These are phyloP conservation scores for Calycina marina DNA, from an alignment of 2,329 filamentous ascomycete species.

Conservation along the genomic window DNA sequence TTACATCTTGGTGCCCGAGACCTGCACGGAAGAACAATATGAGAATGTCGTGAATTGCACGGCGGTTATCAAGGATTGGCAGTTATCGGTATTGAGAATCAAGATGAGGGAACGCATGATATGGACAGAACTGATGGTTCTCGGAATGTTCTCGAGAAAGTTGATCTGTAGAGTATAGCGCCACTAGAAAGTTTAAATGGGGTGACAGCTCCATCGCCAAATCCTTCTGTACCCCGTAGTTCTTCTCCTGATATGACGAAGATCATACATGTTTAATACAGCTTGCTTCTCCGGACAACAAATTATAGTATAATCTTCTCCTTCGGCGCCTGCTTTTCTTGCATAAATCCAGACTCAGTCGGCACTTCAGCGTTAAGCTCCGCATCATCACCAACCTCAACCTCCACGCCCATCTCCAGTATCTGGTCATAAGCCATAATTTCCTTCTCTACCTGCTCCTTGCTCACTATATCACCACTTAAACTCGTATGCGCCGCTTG, in stretches of 20 bases:
- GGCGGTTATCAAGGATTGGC: neutral
- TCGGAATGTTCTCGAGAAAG: too few species aligned
- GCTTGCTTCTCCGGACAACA: too few species aligned
- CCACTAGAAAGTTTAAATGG: too few species aligned
- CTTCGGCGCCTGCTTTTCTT: constrained; percentile 23
- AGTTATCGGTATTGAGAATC: neutral
- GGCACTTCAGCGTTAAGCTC: constrained; percentile 24
- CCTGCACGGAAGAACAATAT: neutral
- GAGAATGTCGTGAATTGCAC: neutral
- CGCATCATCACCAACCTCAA: constrained; percentile 27
- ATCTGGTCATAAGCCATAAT: constrained; percentile 28
- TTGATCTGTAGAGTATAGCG: too few species aligned
- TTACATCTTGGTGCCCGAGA: constrained; percentile 22
- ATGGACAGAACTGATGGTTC: neutral
- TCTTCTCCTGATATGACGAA: too few species aligned
- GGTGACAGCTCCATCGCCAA: too few species aligned
- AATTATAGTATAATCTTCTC: constrained; percentile 14
- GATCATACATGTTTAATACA: neutral
- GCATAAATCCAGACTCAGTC: constrained; percentile 24
- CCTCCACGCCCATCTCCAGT: constrained; percentile 27
- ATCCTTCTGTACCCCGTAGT: too few species aligned
- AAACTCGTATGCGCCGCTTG: constrained; percentile 25
- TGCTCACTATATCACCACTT: constrained; percentile 23
- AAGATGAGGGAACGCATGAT: neutral
- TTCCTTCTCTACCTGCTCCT: constrained; percentile 19